Percentiles rank a stretch among this genome's conserved stretches.
phyloP scores from a whole-genome alignment of 2,329 filamentous ascomycete species.

The Penicillium sp. region DNA sequence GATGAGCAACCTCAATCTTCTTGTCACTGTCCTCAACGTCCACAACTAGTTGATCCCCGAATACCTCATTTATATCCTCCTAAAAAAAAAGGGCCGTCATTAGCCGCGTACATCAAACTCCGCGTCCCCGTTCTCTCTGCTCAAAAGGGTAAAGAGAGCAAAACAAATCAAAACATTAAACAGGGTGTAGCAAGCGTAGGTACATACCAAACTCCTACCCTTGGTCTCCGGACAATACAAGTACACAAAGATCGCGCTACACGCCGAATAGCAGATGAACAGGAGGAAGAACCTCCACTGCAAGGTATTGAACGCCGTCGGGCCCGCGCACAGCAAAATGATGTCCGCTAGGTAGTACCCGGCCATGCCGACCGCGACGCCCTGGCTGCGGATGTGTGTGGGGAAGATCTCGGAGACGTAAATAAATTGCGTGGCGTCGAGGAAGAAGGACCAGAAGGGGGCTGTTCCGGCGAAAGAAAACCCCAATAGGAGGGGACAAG shows the following conservation, averaged over 20 bases:
- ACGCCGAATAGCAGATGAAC: constrained; percentile 37
- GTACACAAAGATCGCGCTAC: constrained; percentile 39
- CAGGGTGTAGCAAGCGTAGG: too few relatives aligned
- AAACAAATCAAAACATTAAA: too few relatives aligned
- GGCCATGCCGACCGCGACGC: constrained; percentile 43
- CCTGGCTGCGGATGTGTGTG: constrained; percentile 44
- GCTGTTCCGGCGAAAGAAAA: constrained; percentile 20
- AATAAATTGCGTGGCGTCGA: constrained; percentile 51
- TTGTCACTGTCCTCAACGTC: too few relatives aligned
- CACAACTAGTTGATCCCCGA: too few relatives aligned
- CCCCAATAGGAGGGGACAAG: too few relatives aligned
- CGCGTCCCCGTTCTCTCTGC: too few relatives aligned
- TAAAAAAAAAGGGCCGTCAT: too few relatives aligned
- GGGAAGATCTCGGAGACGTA: constrained; percentile 50
- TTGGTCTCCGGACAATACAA: constrained; percentile 46
- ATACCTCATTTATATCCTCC: too few relatives aligned
- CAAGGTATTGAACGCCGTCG: constrained; percentile 39
- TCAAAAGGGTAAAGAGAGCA: too few relatives aligned
- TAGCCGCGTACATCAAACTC: too few relatives aligned
- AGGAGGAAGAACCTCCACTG: constrained; percentile 48
- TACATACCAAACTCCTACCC: constrained; percentile 33
- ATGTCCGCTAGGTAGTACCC: constrained; percentile 43
- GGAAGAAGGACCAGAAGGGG: constrained; percentile 46
- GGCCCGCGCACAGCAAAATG: constrained; percentile 40
- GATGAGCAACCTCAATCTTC: too few relatives aligned